phyloP scores from a whole-genome alignment of 163 green algal genomes.

The Scenedesmus sp. region DNA sequence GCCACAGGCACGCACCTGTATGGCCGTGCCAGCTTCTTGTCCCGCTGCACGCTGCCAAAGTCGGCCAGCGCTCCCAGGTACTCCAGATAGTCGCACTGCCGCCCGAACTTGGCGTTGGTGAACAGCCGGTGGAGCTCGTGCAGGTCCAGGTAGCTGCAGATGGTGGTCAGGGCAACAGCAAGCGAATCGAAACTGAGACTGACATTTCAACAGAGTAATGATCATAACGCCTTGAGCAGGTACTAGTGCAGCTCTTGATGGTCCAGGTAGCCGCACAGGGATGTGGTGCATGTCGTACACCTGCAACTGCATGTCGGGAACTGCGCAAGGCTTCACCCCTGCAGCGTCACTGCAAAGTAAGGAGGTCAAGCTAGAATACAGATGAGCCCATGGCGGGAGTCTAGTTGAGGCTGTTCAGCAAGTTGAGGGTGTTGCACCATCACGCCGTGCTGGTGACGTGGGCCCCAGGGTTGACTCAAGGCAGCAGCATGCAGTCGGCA shows the following conservation, averaged over 20 bases:
- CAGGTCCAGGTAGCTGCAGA: slow-evolving; percentile 92
- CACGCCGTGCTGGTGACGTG: too few relatives aligned
- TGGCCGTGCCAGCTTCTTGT: slow-evolving; percentile 59
- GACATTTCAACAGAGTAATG: neutral
- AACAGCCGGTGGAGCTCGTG: slow-evolving; percentile 85
- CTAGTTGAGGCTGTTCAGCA: too few relatives aligned
- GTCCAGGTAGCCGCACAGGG: slow-evolving; percentile 87
- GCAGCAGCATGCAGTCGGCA: neutral
- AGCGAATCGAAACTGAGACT: too few relatives aligned
- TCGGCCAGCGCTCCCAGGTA: slow-evolving; percentile 82
- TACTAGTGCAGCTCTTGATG: slow-evolving; percentile 84
- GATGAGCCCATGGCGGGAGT: too few relatives aligned
- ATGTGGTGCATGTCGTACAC: neutral
- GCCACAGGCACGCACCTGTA: slow-evolving; percentile 66
- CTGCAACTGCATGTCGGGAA: neutral
- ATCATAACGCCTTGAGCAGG: neutral
- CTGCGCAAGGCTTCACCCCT: too few relatives aligned
- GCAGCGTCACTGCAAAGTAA: too few relatives aligned
- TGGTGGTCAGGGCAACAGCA: too few relatives aligned
- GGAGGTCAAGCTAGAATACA: too few relatives aligned
- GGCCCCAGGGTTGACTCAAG: too few relatives aligned
- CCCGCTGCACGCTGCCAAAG: slow-evolving; percentile 68
- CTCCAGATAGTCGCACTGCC: slow-evolving; percentile 83
- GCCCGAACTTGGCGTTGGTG: slow-evolving; percentile 90
- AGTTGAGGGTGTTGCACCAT: too few relatives aligned